These are phyloP conservation scores for Aureobasidium sp. DNA, from an alignment of 2,329 filamentous ascomycete species.

Conservation along the genomic window DNA sequence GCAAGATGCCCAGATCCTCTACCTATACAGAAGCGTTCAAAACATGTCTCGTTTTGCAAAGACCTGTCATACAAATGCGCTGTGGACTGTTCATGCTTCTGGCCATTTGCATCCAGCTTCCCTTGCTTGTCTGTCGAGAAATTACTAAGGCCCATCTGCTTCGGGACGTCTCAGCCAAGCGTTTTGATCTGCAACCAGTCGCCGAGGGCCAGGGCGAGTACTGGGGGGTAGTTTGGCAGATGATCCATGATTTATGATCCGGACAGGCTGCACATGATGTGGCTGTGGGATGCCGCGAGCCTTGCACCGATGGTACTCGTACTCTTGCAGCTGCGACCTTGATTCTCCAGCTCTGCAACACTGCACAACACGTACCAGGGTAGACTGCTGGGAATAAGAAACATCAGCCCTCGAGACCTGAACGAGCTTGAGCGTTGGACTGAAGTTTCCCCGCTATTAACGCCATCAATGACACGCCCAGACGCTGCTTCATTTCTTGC, in stretches of 20 bases:
- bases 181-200: slow-evolving; percentile 1
- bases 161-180: slow-evolving; percentile 5
- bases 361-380: neutral
- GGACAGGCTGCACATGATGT: slow-evolving; percentile 1
- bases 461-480: slow-evolving; percentile 13
- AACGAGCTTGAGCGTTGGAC: slow-evolving; percentile 8
- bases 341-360: neutral
- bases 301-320: neutral
- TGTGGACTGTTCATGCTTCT: neutral
- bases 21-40: neutral
- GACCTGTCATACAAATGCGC: neutral
- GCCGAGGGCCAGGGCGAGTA: slow-evolving; percentile 1
- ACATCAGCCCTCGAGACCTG: neutral
- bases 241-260: slow-evolving; percentile 2
- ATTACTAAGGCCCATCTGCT: neutral
- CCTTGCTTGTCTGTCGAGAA: neutral
- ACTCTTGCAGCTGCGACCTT: neutral
- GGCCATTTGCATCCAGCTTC: neutral
- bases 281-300: neutral
- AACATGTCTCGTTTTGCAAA: neutral
- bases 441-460: slow-evolving; percentile 11
- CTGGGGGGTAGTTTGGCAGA: neutral
- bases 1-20: too few species aligned
- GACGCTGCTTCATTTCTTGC: slow-evolving; percentile 12
- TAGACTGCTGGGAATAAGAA: neutral